Evolutionary conservation across 176 grass and related monocot species (phyloP).

Genomic region (Avena atlantica): DNA sequence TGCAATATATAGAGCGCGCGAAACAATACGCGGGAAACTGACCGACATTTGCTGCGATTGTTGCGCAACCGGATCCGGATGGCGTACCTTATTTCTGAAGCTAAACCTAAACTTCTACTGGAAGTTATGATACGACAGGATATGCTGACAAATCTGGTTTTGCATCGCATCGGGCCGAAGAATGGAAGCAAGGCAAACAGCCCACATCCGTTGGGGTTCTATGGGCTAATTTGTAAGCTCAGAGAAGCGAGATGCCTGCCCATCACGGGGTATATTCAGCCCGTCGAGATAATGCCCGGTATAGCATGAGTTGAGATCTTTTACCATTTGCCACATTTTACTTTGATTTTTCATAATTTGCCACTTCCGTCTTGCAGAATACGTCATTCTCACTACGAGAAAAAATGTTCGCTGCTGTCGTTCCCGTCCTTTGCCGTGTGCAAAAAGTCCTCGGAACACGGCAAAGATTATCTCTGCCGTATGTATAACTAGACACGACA

Average conservation of each 20-base stretch:
- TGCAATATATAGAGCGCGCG: slow-evolving; percentile 4
- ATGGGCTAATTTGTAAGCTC: background rate
- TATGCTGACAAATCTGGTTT: background rate
- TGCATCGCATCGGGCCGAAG: background rate
- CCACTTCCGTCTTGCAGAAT: too few species aligned
- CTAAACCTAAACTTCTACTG: background rate
- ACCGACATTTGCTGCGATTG: background rate
- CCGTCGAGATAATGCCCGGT: background rate
- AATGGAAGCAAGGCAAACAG: background rate
- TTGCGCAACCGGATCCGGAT: background rate
- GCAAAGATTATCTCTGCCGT: too few species aligned
- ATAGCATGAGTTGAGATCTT: too few species aligned
- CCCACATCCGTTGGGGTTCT: background rate
- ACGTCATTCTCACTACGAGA: too few species aligned
- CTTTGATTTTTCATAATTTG: too few species aligned
- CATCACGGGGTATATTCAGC: background rate
- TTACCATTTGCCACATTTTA: too few species aligned
- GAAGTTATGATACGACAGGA: background rate
- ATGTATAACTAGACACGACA: too few species aligned
- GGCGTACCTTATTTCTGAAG: background rate
- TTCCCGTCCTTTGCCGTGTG: too few species aligned
- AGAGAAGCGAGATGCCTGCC: background rate
- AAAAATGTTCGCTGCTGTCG: too few species aligned
- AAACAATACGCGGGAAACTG: background rate
- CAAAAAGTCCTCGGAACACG: too few species aligned